These are phyloP conservation scores for Phlyctochytrium bullatum DNA, from an alignment of 192 early-diverging fungal genomes.

Conservation along the genomic window DNA sequence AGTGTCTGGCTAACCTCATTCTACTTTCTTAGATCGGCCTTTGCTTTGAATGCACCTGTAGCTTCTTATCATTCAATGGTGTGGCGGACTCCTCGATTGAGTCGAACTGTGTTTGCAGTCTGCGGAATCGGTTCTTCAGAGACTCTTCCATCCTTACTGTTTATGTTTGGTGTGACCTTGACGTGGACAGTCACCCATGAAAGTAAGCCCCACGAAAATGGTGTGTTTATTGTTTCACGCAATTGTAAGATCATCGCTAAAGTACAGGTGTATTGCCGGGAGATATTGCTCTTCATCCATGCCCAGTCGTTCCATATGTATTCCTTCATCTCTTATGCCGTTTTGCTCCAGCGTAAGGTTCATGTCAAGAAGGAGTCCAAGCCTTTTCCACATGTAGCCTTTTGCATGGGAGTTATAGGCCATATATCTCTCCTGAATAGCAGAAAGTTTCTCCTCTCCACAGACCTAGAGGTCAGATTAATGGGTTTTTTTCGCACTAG, in stretches of 20 bases:
- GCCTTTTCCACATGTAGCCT: slow-evolving; percentile 65
- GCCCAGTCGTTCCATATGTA: slow-evolving; percentile 43
- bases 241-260: slow-evolving; percentile 46
- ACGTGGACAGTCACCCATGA: too few relatives aligned
- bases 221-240: too few relatives aligned
- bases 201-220: too few relatives aligned
- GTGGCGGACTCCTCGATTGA: too few relatives aligned
- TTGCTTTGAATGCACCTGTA: too few relatives aligned
- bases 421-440: slow-evolving; percentile 56
- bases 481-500: not conserved
- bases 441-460: slow-evolving; percentile 48
- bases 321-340: slow-evolving; percentile 48
- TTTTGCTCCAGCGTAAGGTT: slow-evolving; percentile 52
- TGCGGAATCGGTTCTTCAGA: too few relatives aligned
- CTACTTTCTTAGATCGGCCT: too few relatives aligned
- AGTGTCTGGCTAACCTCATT: too few relatives aligned
- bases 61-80: too few relatives aligned
- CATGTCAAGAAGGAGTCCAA: slow-evolving; percentile 56
- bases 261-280: slow-evolving; percentile 57
- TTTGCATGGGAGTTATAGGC: slow-evolving; percentile 53
- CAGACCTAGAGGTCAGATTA: slow-evolving; percentile 57
- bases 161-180: slow-evolving; percentile 6
- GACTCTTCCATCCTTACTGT: not conserved
- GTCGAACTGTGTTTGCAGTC: too few relatives aligned
- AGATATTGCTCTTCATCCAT: slow-evolving; percentile 54